Evolutionary conservation across 2,329 filamentous ascomycete species (phyloP).

Genomic region (Rhinocladiella mackenziei): DNA sequence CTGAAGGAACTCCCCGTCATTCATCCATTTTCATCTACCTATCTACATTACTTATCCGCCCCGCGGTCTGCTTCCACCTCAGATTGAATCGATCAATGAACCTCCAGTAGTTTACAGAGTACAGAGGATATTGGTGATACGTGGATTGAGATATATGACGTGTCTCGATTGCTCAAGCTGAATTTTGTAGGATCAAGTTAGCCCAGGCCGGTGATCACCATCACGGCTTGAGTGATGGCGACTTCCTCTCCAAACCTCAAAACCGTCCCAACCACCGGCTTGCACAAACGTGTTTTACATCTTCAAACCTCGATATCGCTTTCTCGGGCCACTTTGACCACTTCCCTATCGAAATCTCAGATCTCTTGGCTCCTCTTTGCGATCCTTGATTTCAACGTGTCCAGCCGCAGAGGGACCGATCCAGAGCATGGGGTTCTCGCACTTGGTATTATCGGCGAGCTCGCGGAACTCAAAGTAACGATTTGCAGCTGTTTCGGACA

Average conservation of each 20-base stretch:
- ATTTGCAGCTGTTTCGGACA: conserved; percentile 32
- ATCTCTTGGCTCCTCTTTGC: conserved; percentile 35
- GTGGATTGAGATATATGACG: too few species aligned
- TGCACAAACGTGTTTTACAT: conserved; percentile 46
- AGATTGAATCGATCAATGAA: too few species aligned
- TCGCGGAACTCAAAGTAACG: conserved; percentile 42
- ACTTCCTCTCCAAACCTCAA: conserved; percentile 39
- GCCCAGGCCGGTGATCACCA: conserved; percentile 35
- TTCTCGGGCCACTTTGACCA: conserved; percentile 33
- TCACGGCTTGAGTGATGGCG: conserved; percentile 43
- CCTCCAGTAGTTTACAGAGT: too few species aligned
- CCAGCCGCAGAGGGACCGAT: conserved; percentile 40
- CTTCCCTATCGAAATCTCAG: conserved; percentile 40
- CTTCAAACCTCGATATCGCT: conserved; percentile 41
- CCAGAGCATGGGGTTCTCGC: conserved; percentile 43
- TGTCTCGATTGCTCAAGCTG: too few species aligned
- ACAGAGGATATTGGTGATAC: too few species aligned
- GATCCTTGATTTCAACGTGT: conserved; percentile 35
- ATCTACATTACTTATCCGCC: too few species aligned
- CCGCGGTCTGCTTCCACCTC: too few species aligned
- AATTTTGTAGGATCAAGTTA: too few species aligned
- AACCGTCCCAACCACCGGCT: conserved; percentile 39
- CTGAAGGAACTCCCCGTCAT: too few species aligned
- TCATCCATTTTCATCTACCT: too few species aligned
- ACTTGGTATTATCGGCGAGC: conserved; percentile 35